Evolutionary conservation across 2,329 filamentous ascomycete genomes (phyloP).

Genomic region (Helotiales sp.): DNA sequence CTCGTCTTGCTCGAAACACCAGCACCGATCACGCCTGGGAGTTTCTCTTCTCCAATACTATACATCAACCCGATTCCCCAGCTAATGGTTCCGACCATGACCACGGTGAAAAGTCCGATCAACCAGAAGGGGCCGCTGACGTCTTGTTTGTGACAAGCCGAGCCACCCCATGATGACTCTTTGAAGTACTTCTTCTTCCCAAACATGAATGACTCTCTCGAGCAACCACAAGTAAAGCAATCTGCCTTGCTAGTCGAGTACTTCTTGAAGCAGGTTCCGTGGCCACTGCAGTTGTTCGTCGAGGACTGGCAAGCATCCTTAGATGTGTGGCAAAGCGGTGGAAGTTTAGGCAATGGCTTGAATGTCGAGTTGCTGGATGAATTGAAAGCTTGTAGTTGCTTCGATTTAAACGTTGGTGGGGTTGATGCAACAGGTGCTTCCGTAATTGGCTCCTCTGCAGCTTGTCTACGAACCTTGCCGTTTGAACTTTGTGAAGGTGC

Average conservation of each 20-base stretch:
- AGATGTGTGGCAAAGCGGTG: conserved; percentile 77
- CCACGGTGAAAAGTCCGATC: conserved; percentile 74
- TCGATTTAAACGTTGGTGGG: conserved; percentile 14
- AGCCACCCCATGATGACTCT: conserved; percentile 79
- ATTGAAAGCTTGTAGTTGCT: conserved; percentile 26
- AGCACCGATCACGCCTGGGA: conserved; percentile 95
- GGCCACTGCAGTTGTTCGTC: conserved; percentile 82
- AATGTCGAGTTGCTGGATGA: conserved; percentile 28
- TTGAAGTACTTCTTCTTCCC: conserved; percentile 53
- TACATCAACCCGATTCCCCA: conserved; percentile 80
- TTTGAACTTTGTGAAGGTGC: conserved; percentile 30
- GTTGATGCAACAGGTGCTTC: conserved; percentile 24
- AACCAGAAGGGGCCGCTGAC: conserved; percentile 89
- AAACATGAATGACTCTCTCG: conserved; percentile 47
- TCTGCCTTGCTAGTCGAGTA: conserved; percentile 55
- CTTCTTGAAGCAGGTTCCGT: conserved; percentile 76
- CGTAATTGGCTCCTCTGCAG: conserved; percentile 39
- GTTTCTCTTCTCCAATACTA: conserved; percentile 81
- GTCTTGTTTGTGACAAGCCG: conserved; percentile 89
- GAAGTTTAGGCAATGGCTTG: conserved; percentile 34
- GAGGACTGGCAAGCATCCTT: conserved; percentile 68
- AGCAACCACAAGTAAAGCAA: conserved; percentile 84
- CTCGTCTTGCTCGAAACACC: conserved; percentile 75
- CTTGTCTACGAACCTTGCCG: conserved; percentile 30
- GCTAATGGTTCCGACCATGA: conserved; percentile 69